Base-by-base conservation (phyloP, 805 yeast species). In the Saitoella complicata region DNA sequence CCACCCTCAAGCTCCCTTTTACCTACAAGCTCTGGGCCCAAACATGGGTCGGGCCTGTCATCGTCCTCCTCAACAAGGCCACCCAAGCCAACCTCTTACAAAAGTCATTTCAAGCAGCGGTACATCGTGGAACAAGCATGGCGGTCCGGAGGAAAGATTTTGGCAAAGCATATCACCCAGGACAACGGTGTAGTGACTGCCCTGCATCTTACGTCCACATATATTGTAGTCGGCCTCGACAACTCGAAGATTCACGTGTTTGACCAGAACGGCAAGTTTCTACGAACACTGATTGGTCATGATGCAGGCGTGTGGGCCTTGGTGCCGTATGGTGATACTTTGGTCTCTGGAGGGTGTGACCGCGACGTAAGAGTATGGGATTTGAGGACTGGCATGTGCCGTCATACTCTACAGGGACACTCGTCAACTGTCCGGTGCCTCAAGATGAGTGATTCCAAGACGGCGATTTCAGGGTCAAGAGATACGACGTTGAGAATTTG, bases 261-360 rank as follows among this genome's bases (percentile, higher is more conserved):
- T 51, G 52, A 60, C 35, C 56, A 54, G 42, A 64, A 60, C 47
- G 70, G 70, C 34, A 51, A 58, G 40, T 55, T 65, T 42, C 53
- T 87, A n/a, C 69, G 95, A 50, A 86, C 96, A 0, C 94, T 88
- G 57, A 85, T 84, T 63, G 98, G 98, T 5, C 98, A 91, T 59
- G 85, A 91, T 43, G 95, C 86, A 70, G 98, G 97, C 37, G 95
- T 91, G 9, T 88, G 97, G 96, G 87, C 94, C 32, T 79, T 91
- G 48, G 80, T 87, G 38, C 84, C 95, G 1, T 85, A 80, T 63
- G 95, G 94, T 38, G 76, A 86, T 56, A 80, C 88, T 54, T 72
- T 88, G 51, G 95, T 88, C 13, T 78, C 93, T 34, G 97, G 97
- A 35, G 85, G 94, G 12, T 95, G 97, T 52, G 98, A 88, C 64